Evolutionary conservation across 257 asterid species (phyloP), one percentile per base, ranked within the genome.

Genomic region (Avicennia marina): DNA sequence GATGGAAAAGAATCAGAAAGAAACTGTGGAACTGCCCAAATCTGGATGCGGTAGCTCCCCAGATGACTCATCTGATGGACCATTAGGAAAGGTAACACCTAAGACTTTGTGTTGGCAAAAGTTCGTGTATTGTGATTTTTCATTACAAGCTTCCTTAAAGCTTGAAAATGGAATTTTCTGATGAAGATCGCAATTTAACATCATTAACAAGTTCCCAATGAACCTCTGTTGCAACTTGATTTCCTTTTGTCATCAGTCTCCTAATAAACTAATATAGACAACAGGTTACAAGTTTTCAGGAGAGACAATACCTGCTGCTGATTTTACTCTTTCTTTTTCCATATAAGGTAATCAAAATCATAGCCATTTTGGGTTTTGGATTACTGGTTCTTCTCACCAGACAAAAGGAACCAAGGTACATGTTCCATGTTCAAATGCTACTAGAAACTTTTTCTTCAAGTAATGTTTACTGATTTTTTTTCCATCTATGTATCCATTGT

Each of bases 321-420:
- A 48, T 56, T 36, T n/a, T 31, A 18, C 39, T 6, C 45, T 11
- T 56, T 34, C 58, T 13, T 38, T 71, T 48, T 41, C 16, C 56
- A 52, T 66, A 7, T 44, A 81, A 88, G 98, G 84, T 75, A 41
- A 58, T 85, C 42, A 91, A 83, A 62, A 33, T 85, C 57, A 95
- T 78, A 9, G 67, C 73, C 36, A 67, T 88, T 41, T 71, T 85
- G 71, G 95, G 95, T 43, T 91, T 85, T 58, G 96, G 96, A 56
- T 68, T 74, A 22, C 76, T 91, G 59, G 96, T 88, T 73, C 65
- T 88, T 55, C 74, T 91, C 53, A 85, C 89, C 56, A 80, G 96
- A 65, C 85, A 91, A 67, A 82, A 74, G 67, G 94, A 85, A 70
- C 90, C 94, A 36, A 62, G 86, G 90, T 79, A 13, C 15, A 51